Evolutionary conservation across 345 rosid species (phyloP).

Genomic region (Dovyalis caffra): DNA sequence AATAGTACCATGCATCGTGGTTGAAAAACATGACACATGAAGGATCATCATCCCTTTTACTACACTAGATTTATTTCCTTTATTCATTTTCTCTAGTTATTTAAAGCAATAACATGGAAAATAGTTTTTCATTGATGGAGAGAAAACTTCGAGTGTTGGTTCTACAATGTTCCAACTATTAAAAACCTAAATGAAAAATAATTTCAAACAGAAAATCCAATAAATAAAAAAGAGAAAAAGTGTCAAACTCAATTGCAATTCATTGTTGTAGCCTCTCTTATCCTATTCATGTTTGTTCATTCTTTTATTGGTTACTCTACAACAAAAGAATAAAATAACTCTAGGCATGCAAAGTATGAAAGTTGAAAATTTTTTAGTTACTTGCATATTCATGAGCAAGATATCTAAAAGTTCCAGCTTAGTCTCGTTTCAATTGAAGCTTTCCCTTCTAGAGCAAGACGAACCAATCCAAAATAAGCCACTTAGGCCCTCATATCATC

Average conservation of each 20-base stretch:
- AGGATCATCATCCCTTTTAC: not conserved
- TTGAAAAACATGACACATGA: too few species aligned
- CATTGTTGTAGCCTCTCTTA: not conserved
- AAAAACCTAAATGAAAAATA: not conserved
- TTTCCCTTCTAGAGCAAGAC: slow-evolving; percentile 87
- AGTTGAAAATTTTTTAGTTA: slow-evolving; percentile 24
- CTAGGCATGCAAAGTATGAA: not conserved
- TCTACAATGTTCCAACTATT: not conserved
- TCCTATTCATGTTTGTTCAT: not conserved
- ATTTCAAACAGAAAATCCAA: not conserved
- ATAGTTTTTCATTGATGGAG: not conserved
- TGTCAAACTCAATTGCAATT: not conserved
- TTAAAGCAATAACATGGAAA: not conserved
- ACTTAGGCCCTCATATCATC: slow-evolving; percentile 93
- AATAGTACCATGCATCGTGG: not conserved
- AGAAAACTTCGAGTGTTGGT: not conserved
- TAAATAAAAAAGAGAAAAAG: not conserved
- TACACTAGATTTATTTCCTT: not conserved
- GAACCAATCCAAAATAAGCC: slow-evolving; percentile 86
- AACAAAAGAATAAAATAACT: not conserved
- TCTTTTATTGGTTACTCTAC: not conserved
- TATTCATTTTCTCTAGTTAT: not conserved
- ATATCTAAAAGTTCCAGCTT: slow-evolving; percentile 94
- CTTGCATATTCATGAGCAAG: slow-evolving; percentile 95
- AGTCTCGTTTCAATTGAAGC: slow-evolving; percentile 78